Evolutionary conservation across 2,329 filamentous ascomycete genomes (phyloP).

Genomic region (Neurospora crassa): DNA sequence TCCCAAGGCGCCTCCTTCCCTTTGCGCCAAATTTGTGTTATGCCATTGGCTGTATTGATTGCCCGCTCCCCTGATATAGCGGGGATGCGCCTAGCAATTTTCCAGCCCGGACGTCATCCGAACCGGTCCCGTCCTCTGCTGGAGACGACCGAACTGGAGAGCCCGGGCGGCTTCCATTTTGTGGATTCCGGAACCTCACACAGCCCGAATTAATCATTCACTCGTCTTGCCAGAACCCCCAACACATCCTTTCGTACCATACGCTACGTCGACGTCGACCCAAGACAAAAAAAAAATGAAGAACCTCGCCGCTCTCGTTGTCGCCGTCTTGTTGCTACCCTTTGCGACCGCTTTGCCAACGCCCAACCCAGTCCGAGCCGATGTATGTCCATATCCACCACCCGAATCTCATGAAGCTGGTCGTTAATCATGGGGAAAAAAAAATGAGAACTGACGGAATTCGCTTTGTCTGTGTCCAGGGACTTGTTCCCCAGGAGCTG

Average conservation of each 20-base stretch:
- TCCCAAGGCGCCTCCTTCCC: background rate
- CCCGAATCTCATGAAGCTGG: no score
- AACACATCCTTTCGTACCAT: background rate
- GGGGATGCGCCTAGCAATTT: background rate
- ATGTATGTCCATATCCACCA: background rate
- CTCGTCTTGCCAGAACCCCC: background rate
- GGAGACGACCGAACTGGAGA: background rate
- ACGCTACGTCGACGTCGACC: background rate
- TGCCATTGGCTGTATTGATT: background rate
- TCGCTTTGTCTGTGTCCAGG: background rate
- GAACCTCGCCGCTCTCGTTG: background rate
- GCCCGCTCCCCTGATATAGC: background rate
- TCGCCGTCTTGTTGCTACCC: background rate
- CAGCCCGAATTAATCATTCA: background rate
- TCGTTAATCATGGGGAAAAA: no score
- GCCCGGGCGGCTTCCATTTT: background rate
- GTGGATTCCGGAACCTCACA: background rate
- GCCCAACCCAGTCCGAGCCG: background rate
- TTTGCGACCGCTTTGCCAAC: background rate
- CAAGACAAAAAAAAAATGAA: background rate
- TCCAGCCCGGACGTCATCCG: background rate
- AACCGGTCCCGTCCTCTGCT: background rate
- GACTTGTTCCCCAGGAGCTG: background rate
- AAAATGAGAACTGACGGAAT: background rate
- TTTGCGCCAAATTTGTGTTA: background rate